Percentiles rank a stretch among this genome's conserved stretches.
phyloP scores from a whole-genome alignment of 305 asterid genomes.

The Plantago lanceolata region DNA sequence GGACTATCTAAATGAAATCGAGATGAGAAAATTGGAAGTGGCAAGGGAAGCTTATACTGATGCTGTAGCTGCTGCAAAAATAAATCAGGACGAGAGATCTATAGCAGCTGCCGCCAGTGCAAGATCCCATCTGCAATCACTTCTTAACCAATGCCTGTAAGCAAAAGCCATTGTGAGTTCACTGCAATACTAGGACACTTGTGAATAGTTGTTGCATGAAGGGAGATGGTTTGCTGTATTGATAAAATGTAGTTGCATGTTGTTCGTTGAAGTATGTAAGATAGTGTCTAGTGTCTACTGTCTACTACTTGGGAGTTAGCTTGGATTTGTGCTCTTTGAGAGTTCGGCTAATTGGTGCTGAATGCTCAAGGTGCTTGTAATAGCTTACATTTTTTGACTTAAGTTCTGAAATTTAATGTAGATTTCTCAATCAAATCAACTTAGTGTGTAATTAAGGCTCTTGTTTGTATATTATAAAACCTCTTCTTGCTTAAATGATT shows the following conservation, averaged over 20 bases:
- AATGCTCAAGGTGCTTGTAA: no score
- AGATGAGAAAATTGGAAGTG: slow-evolving; percentile 59
- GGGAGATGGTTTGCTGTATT: slow-evolving; percentile 18
- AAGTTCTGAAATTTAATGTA: no score
- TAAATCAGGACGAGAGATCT: slow-evolving; percentile 67
- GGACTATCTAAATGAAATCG: slow-evolving; percentile 49
- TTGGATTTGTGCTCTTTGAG: neutral
- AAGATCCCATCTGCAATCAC: slow-evolving; percentile 65
- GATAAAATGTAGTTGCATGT: slow-evolving; percentile 20
- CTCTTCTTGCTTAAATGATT: no score
- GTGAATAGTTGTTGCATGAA: slow-evolving; percentile 13
- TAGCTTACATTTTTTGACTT: no score
- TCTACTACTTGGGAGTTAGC: no score
- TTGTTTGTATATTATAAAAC: no score
- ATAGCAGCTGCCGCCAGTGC: slow-evolving; percentile 71
- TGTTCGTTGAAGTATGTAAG: neutral
- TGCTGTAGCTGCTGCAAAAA: slow-evolving; percentile 72
- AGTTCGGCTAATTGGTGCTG: neutral
- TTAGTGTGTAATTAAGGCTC: no score
- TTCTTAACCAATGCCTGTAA: slow-evolving; percentile 32
- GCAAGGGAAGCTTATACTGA: slow-evolving; percentile 71
- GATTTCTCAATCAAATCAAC: no score
- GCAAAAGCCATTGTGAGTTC: neutral
- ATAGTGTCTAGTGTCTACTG: no score
- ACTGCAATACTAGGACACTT: neutral